phyloP scores from a whole-genome alignment of 805 yeast genomes.

The Wickerhamiella alocasiicola region DNA sequence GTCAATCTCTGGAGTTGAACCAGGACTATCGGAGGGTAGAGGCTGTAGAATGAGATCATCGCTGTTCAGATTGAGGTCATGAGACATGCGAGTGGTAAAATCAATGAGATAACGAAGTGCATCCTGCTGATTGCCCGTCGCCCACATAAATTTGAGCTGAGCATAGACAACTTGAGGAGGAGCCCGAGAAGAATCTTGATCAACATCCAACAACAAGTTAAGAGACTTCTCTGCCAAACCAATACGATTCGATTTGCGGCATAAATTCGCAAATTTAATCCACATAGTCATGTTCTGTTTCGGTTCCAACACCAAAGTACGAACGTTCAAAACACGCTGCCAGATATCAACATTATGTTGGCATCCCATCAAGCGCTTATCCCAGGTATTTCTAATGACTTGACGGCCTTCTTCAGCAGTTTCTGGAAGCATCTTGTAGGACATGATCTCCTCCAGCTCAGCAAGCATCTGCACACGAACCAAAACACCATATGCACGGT shows the following conservation, averaged over 20 bases:
- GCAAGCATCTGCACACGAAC: constrained; percentile 96
- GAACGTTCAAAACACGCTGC: constrained; percentile 88
- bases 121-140: constrained; percentile 75
- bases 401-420: constrained; percentile 60
- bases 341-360: constrained; percentile 98
- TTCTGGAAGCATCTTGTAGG: constrained; percentile 73
- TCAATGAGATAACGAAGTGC: constrained; percentile 78
- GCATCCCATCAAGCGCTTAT: constrained; percentile 79
- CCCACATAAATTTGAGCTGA: constrained; percentile 94
- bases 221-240: constrained; percentile 88
- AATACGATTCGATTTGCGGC: constrained; percentile 86
- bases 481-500: constrained; percentile 91
- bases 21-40: constrained; percentile 57
- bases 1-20: constrained; percentile 55
- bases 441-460: constrained; percentile 87
- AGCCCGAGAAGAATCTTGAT: constrained; percentile 47
- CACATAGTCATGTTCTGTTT: constrained; percentile 95
- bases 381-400: constrained; percentile 85
- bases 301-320: constrained; percentile 87
- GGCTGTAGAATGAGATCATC: constrained; percentile 81
- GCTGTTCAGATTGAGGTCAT: constrained; percentile 75
- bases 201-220: constrained; percentile 39
- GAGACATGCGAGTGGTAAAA: constrained; percentile 82
- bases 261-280: constrained; percentile 94
- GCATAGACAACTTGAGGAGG: constrained; percentile 98